Evolutionary conservation across 768 basidiomycete species (phyloP).

Genomic region (Mycena kentingensis): DNA sequence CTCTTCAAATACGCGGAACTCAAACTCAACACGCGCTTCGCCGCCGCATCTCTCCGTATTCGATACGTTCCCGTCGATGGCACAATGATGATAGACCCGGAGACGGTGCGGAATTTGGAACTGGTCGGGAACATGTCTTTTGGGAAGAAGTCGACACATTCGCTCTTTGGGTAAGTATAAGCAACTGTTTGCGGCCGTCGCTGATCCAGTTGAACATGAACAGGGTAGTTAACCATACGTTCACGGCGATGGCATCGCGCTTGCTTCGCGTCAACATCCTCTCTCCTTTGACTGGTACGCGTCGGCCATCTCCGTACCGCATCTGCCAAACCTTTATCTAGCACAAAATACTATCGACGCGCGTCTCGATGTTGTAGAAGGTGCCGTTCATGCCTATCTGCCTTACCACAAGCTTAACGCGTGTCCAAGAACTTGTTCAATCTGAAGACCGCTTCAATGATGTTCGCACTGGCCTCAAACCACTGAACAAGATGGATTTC

Average conservation of each 20-base stretch:
- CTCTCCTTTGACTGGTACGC: conserved; percentile 73
- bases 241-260: conserved; percentile 87
- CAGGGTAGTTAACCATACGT: conserved; percentile 78
- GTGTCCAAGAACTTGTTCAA: conserved; percentile 65
- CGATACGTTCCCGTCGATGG: conserved; percentile 81
- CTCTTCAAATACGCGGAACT: conserved; percentile 84
- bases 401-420: conserved; percentile 6
- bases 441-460: conserved; percentile 73
- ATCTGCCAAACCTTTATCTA: conserved; percentile 26
- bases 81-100: conserved; percentile 92
- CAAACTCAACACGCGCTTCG: conserved; percentile 70
- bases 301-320: background rate
- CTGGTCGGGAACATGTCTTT: conserved; percentile 73
- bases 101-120: conserved; percentile 87
- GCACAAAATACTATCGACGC: conserved; percentile 71
- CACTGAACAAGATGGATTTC: conserved; percentile 79
- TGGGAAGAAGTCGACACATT: conserved; percentile 65
- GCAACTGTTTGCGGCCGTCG: background rate
- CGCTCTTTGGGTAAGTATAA: conserved; percentile 70
- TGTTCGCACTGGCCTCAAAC: conserved; percentile 67
- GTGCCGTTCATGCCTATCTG: conserved; percentile 33
- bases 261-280: conserved; percentile 79
- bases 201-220: background rate
- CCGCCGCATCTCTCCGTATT: conserved; percentile 69
- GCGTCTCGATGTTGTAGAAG: conserved; percentile 86